phyloP scores from a whole-genome alignment of 345 rosid genomes.

The Arabidopsis thaliana region DNA sequence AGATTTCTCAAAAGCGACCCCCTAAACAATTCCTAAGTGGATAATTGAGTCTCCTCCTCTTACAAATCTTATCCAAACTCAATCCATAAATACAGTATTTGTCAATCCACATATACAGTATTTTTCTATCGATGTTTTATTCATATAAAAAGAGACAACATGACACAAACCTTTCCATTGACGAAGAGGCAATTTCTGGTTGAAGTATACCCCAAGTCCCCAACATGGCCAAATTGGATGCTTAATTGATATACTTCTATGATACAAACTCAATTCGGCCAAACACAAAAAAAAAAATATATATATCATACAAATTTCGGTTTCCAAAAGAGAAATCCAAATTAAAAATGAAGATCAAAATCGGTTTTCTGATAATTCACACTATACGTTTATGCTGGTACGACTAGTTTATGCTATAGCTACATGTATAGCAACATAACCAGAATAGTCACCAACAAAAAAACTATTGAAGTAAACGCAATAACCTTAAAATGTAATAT shows the following conservation, averaged over 20 bases:
- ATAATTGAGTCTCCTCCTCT: slow-evolving; percentile 38
- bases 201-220: slow-evolving; percentile 22
- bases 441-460: neutral
- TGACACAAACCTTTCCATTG: slow-evolving; percentile 38
- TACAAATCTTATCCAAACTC: slow-evolving; percentile 45
- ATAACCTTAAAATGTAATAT: neutral
- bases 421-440: neutral
- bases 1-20: slow-evolving; percentile 32
- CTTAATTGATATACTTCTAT: slow-evolving; percentile 12
- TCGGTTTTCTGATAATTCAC: neutral
- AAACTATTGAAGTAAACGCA: neutral
- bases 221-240: slow-evolving; percentile 24
- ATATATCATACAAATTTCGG: neutral
- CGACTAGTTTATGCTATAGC: neutral
- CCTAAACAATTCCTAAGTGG: slow-evolving; percentile 29
- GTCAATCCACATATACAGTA: neutral
- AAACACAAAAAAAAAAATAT: neutral
- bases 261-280: neutral
- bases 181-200: slow-evolving; percentile 35
- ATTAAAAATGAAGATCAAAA: neutral
- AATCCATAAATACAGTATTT: neutral
- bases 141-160: slow-evolving; percentile 17
- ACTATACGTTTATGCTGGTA: neutral
- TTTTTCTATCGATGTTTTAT: neutral
- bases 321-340: neutral